Evolutionary conservation across 257 asterid genomes (phyloP).

Genomic region (Solanum medicagineum): DNA sequence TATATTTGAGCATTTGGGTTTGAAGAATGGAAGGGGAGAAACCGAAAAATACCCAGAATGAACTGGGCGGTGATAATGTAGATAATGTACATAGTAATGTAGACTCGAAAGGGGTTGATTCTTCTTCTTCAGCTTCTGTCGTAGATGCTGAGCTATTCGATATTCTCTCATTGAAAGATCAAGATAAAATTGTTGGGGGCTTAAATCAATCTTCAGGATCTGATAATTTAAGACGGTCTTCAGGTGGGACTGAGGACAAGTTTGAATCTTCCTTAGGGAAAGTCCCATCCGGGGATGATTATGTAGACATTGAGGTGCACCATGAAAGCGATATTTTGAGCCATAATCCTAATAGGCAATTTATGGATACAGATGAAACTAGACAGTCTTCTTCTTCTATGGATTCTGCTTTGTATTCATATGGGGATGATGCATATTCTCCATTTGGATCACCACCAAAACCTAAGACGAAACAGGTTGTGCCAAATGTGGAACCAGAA

Average conservation of each 20-base stretch:
- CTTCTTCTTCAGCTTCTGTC: slow-evolving; percentile 24
- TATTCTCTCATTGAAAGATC: slow-evolving; percentile 63
- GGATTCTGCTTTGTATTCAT: slow-evolving; percentile 47
- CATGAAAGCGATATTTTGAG: slow-evolving; percentile 37
- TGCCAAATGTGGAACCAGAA: slow-evolving; percentile 82
- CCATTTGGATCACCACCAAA: slow-evolving; percentile 65
- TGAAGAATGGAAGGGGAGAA: slow-evolving; percentile 63
- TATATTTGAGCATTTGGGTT: neutral
- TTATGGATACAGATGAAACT: slow-evolving; percentile 20
- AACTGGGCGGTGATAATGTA: slow-evolving; percentile 5
- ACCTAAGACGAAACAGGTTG: slow-evolving; percentile 42
- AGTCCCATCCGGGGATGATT: slow-evolving; percentile 32
- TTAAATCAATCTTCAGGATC: slow-evolving; percentile 24
- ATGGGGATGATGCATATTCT: slow-evolving; percentile 42
- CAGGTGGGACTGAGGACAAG: slow-evolving; percentile 44
- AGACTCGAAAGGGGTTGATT: slow-evolving; percentile 27
- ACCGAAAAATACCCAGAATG: slow-evolving; percentile 6
- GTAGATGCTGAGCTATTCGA: slow-evolving; percentile 51
- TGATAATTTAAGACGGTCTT: slow-evolving; percentile 33
- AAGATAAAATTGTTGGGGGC: slow-evolving; percentile 29
- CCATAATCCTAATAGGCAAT: slow-evolving; percentile 37
- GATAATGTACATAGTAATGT: slow-evolving; percentile 23
- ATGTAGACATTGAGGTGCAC: slow-evolving; percentile 25
- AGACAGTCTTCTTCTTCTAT: slow-evolving; percentile 40
- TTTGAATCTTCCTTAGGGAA: slow-evolving; percentile 42